Evolutionary conservation across 2,329 filamentous ascomycete species (phyloP), one percentile per base, ranked within the genome.

Genomic region (Hymenoscyphus fraxineus): DNA sequence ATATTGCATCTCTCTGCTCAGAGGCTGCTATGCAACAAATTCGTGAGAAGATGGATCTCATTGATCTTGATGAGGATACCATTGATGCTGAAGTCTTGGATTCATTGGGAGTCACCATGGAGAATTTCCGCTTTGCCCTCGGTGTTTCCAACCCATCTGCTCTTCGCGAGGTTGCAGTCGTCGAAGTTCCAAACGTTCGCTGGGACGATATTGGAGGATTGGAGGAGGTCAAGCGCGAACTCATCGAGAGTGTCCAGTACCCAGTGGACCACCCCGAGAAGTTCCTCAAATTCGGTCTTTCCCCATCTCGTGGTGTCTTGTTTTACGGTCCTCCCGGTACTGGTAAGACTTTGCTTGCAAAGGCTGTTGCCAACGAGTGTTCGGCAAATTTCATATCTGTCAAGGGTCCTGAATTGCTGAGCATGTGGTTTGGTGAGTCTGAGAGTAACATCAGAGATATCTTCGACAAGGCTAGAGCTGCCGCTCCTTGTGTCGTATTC

Each of bases 341-440:
- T 77, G 95, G 95, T 97, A 99, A 99, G 86, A 99, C 95, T 67
- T 88, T 99, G 83, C 90, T 99, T 82, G 95, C 95, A 77, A 99
- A 99, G 87, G 95, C 95, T 73, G 95, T 99, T 71, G 95, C 95
- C 81, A 99, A 98, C 81, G 95, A 99, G 83, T 98, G 93, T 77
- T 91, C 95, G 67, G 95, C 95, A 85, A 99, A 99, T 84, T 99
- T 99, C 83, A 98, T 99, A 77, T 99, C 95, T 51, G 90, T 99
- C 80, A 99, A 99, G 88, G 95, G 95, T 67, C 96, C 95, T 64
- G 95, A 99, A 79, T 85, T 99, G 75, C 87, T 99, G 74, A 97
- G 93, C 79, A 99, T 99, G 95, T 99, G 95, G 95, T 99, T 99
- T 77, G 95, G 95, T 88, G 95, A 99, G 83, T 99, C 95, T 62